Conservation (phyloP, 345 rosid genomes). For the Sisymbrium irio region DNA sequence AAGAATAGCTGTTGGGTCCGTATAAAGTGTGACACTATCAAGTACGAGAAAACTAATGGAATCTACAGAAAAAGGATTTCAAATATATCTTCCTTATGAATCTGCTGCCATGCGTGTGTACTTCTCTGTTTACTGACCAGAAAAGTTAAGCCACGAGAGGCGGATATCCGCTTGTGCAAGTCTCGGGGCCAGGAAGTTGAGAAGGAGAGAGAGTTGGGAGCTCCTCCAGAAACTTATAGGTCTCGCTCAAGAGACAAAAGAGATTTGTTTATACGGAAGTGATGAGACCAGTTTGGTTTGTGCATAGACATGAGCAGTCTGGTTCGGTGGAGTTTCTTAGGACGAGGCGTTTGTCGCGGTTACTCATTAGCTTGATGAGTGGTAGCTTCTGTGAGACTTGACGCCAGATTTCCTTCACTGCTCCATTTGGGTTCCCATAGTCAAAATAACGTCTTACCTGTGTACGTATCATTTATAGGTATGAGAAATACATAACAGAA, state of each 20-base stretch:
- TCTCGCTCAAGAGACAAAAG: conserved; percentile 18
- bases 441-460: conserved; percentile 80
- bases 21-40: conserved; percentile 24
- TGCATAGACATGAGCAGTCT: conserved; percentile 75
- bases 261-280: conserved; percentile 35
- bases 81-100: conserved; percentile 18
- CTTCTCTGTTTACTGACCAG: conserved; percentile 3
- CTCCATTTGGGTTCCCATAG: conserved; percentile 54
- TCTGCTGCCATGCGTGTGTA: conserved; percentile 8
- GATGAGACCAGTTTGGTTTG: conserved; percentile 58
- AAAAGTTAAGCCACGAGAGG: background rate
- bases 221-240: conserved; percentile 9
- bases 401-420: conserved; percentile 90
- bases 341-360: conserved; percentile 77
- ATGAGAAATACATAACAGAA: background rate
- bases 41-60: conserved; percentile 11
- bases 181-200: conserved; percentile 6
- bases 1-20: conserved; percentile 18
- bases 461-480: conserved; percentile 23
- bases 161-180: background rate
- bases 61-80: conserved; percentile 28
- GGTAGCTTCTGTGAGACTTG: conserved; percentile 82
- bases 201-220: background rate
- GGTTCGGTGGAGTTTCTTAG: conserved; percentile 51
- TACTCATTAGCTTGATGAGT: conserved; percentile 74